Base-by-base conservation (phyloP, 2,329 filamentous ascomycete genomes). In the Raffaelea arxii region DNA sequence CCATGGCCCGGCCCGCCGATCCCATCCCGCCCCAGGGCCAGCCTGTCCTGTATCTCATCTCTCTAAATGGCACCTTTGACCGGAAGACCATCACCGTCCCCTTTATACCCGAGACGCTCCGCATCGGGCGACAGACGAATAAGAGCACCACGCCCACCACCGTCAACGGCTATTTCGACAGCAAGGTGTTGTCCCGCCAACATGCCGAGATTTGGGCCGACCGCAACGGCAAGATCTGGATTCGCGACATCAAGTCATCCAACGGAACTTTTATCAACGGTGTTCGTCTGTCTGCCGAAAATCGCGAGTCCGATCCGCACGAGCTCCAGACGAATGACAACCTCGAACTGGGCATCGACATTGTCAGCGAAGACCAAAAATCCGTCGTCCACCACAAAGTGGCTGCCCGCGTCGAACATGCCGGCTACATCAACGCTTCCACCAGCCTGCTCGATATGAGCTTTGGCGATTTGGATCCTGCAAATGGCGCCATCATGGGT, bases 251-350 rank as follows among this genome's bases (percentile, higher is more conserved):
- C 56, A 98, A 97, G 66, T 97, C 92, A 0, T 98, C 92, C 36
- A 98, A 98, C 61, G 92, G 92, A 49, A 98, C 92, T 1, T 98
- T 98, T 64, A 91, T 98, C 55, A 98, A 98, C 58, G 89, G 89
- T 19, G 80, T 84, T 46, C 82, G 92, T 25, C 65, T 98, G 49
- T 97, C 92, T 2, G 86, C 82, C 46, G 92, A 98, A 63, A 98
- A 96, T 58, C 81, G 90, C 56, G 92, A 98, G 65, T 97, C 91
- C 0, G 92, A 97, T 51, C 90, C 92, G 0, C 88, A 96, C 61
- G 91, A 97, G 61, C 70, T 98, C 27, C 84, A 90, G 58, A 89
- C 91, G 49, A 83, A 88, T 54, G 92, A 98, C 60, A 87, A 92
- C 52, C 71, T 98, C 45, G 92, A 98, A 61, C 75, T 98, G 30